Evolutionary conservation across 495 filamentous ascomycete species (phyloP).

Genomic region (Choiromyces venosus): DNA sequence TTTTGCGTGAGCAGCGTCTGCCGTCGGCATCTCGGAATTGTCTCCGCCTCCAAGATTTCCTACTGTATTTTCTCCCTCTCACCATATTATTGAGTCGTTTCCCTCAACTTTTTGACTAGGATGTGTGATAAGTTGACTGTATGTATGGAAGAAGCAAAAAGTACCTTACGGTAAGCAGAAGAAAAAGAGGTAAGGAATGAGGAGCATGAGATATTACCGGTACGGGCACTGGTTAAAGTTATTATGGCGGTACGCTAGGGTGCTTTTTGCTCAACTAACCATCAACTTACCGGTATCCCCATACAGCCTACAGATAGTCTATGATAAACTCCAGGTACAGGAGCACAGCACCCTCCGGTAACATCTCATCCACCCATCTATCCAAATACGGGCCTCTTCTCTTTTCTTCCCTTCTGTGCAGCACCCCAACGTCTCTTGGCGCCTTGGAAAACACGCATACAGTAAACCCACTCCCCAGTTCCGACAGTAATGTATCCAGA

Average conservation of each 20-base stretch:
- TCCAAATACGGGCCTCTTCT: background rate
- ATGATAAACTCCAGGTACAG: background rate
- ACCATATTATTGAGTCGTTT: background rate
- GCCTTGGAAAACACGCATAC: background rate
- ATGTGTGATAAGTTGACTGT: background rate
- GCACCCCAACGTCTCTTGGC: background rate
- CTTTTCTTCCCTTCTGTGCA: background rate
- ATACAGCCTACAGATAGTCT: background rate
- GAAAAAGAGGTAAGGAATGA: background rate
- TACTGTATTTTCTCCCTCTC: background rate
- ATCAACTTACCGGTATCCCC: background rate
- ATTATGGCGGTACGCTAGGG: background rate
- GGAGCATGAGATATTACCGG: background rate
- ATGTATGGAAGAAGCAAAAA: background rate
- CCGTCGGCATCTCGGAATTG: background rate
- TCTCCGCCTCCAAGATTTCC: background rate
- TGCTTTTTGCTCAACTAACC: background rate
- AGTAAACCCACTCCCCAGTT: background rate
- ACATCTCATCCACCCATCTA: background rate
- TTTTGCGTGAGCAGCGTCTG: background rate
- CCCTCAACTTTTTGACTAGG: background rate
- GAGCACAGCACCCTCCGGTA: background rate
- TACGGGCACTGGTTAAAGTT: background rate
- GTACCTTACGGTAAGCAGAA: background rate
- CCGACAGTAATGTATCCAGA: background rate